phyloP scores from a whole-genome alignment of 2,329 filamentous ascomycete genomes.

The Arthrobotrys conoides region DNA sequence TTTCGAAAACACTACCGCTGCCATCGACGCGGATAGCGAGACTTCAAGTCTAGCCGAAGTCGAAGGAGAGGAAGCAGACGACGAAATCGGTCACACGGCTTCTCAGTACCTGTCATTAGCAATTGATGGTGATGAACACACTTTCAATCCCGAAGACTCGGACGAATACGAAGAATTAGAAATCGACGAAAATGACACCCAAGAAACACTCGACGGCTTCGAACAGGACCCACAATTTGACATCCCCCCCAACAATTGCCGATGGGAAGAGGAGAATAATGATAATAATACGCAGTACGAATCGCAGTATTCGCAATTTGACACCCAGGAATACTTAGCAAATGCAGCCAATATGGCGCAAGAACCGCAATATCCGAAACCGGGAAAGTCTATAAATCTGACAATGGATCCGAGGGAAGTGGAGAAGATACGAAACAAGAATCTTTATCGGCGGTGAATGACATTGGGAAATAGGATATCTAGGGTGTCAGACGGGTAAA shows the following conservation, averaged over 20 bases:
- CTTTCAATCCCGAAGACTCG: background rate
- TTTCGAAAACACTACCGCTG: background rate
- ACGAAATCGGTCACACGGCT: constrained; percentile 10
- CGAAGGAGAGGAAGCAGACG: constrained; percentile 9
- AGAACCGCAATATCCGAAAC: background rate
- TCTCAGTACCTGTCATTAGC: background rate
- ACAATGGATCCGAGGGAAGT: constrained; percentile 16
- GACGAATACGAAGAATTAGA: constrained; percentile 14
- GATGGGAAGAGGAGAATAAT: constrained; percentile 8
- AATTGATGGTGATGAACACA: background rate
- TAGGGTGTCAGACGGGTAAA: background rate
- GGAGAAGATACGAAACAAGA: constrained; percentile 18
- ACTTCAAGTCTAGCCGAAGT: background rate
- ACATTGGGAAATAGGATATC: background rate
- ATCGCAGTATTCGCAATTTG: constrained; percentile 18
- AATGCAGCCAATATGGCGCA: constrained; percentile 6
- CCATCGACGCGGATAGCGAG: background rate
- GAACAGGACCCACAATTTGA: constrained; percentile 5
- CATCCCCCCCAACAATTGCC: constrained; percentile 2
- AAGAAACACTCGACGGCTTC: constrained; percentile 4
- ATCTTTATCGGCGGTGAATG: constrained; percentile 36
- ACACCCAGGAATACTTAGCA: constrained; percentile 1
- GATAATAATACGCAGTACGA: constrained; percentile 4
- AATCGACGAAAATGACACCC: background rate
- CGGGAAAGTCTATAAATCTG: constrained; percentile 4